phyloP scores from a whole-genome alignment of 83 land plant species.

The Thuja plicata region DNA sequence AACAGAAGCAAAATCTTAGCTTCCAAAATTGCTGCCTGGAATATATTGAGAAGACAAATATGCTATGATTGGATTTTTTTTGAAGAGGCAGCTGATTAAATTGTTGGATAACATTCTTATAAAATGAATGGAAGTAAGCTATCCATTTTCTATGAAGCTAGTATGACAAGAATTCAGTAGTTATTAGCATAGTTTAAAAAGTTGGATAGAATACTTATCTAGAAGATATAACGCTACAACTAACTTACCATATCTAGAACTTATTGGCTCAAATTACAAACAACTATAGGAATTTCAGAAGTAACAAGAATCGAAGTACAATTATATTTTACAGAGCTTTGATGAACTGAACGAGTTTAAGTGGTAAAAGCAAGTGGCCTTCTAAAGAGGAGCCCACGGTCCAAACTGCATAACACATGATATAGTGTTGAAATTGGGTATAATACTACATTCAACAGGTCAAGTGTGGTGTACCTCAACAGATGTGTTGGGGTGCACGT shows the following conservation, averaged over 20 bases:
- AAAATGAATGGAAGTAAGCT: neutral
- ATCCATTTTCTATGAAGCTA: neutral
- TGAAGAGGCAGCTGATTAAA: neutral
- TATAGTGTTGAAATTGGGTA: neutral
- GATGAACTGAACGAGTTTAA: neutral
- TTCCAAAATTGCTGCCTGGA: neutral
- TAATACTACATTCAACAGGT: neutral
- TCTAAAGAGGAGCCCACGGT: neutral
- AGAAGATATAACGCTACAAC: neutral
- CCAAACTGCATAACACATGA: neutral
- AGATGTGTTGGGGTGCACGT: neutral
- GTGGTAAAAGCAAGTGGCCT: neutral
- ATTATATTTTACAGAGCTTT: neutral
- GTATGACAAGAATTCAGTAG: neutral
- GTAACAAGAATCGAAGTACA: neutral
- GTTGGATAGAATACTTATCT: neutral
- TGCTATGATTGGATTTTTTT: neutral
- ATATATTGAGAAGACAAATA: neutral
- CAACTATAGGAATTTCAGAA: neutral
- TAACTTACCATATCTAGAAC: neutral
- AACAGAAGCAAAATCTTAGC: neutral
- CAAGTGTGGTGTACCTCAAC: neutral
- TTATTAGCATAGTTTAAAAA: neutral
- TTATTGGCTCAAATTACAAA: neutral
- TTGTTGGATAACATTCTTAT: neutral